Percentiles rank a stretch among this genome's conserved stretches.
phyloP scores from a whole-genome alignment of 495 filamentous ascomycete species.

The Penicillium flavigenum region DNA sequence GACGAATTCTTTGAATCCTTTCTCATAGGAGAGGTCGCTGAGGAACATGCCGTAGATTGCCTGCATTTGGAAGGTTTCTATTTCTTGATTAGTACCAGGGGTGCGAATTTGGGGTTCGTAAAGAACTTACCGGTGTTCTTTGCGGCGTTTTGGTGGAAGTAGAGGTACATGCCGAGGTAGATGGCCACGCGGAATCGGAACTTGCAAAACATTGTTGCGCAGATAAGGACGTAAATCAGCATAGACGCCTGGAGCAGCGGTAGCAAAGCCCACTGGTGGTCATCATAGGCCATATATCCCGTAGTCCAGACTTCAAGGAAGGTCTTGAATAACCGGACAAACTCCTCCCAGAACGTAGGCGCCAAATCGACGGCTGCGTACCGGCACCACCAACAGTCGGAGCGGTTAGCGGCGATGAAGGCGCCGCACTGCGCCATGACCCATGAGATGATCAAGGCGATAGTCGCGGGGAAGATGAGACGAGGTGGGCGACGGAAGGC shows the following conservation, averaged over 20 bases:
- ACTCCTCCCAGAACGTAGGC: constrained; percentile 38
- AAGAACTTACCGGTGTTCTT: constrained; percentile 32
- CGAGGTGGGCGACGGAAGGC: constrained; percentile 65
- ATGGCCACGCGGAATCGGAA: constrained; percentile 56
- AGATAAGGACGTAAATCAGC: constrained; percentile 57
- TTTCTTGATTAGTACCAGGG: neutral
- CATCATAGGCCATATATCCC: constrained; percentile 60
- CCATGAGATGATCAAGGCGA: constrained; percentile 62
- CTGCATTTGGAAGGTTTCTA: constrained; percentile 56
- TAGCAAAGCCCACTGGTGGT: constrained; percentile 66
- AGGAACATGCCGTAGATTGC: constrained; percentile 65
- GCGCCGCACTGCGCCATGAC: constrained; percentile 56
- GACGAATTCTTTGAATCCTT: constrained; percentile 19
- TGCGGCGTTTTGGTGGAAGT: constrained; percentile 50
- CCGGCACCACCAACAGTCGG: constrained; percentile 61
- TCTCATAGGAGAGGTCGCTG: constrained; percentile 49
- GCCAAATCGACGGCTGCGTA: constrained; percentile 51
- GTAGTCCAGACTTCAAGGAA: constrained; percentile 59
- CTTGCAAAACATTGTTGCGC: constrained; percentile 58
- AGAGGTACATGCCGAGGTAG: constrained; percentile 52
- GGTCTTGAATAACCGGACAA: constrained; percentile 47
- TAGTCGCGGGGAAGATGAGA: constrained; percentile 59
- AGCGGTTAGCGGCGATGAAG: constrained; percentile 55
- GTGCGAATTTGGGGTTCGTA: neutral
- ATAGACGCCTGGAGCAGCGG: constrained; percentile 62